Evolutionary conservation across 1,139 yeast species (phyloP).

Genomic region (Pichia sp.): DNA sequence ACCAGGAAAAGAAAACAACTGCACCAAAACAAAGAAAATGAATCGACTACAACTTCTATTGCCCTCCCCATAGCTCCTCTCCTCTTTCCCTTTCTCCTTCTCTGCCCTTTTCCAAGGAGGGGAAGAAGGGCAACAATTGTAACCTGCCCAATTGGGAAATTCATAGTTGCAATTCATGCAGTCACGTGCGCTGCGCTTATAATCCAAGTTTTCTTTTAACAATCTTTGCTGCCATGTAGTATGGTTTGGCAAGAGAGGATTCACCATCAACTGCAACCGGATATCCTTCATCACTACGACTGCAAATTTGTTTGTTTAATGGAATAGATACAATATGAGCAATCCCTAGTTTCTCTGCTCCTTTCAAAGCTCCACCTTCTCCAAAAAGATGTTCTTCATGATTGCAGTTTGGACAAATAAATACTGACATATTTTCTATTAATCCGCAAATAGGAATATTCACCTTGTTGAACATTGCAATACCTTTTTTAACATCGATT

Average conservation of each 20-base stretch:
- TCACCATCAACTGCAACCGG: conserved; percentile 54
- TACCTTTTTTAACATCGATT: conserved; percentile 76
- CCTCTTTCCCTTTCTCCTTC: no score
- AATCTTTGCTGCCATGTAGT: conserved; percentile 41
- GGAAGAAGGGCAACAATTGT: background rate
- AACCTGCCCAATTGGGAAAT: background rate
- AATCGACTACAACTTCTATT: no score
- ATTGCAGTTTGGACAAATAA: conserved; percentile 66
- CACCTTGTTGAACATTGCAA: conserved; percentile 70
- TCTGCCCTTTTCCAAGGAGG: background rate
- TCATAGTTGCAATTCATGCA: background rate
- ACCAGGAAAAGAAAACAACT: no score
- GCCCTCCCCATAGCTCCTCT: no score
- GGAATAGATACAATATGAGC: conserved; percentile 64
- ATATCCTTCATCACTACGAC: conserved; percentile 55
- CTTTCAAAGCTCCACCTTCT: conserved; percentile 53
- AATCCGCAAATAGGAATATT: conserved; percentile 69
- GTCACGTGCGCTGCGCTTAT: background rate
- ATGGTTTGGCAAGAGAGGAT: conserved; percentile 34
- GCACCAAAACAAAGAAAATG: no score
- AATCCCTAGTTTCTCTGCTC: conserved; percentile 48
- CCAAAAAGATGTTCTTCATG: conserved; percentile 78
- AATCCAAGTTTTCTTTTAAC: conserved; percentile 22
- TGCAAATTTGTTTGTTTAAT: conserved; percentile 54
- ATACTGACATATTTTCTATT: conserved; percentile 81